A percentile compares a stretch with the other conserved stretches of the same genome.
phyloP scores from a whole-genome alignment of 2,329 filamentous ascomycete species.

The Aspergillus novoparasiticus region DNA sequence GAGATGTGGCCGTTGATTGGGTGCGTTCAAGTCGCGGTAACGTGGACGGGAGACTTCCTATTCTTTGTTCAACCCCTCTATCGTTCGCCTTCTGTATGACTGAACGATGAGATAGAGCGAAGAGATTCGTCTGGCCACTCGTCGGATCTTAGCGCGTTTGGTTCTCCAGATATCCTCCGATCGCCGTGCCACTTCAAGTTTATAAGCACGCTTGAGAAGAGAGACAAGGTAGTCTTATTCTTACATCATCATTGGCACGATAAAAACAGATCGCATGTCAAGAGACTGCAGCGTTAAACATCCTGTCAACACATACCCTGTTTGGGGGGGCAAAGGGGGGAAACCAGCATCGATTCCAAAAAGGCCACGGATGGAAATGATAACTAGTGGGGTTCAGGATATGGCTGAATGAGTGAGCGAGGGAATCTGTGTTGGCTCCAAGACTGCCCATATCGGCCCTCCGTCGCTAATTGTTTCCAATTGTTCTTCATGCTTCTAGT shows the following conservation, averaged over 20 bases:
- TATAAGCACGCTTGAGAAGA: background rate
- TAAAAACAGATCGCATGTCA: background rate
- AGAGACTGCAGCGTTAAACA: background rate
- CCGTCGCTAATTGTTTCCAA: background rate
- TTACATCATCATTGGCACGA: background rate
- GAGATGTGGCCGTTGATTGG: background rate
- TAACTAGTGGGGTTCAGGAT: background rate
- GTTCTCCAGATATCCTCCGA: background rate
- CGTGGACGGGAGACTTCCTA: background rate
- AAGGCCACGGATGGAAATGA: background rate
- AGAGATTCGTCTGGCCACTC: background rate
- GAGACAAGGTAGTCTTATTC: background rate
- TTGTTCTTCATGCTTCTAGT: slow-evolving; percentile 4
- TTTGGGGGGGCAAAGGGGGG: too few relatives aligned
- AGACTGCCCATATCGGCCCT: background rate
- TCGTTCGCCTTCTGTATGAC: background rate
- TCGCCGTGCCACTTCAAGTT: too few relatives aligned
- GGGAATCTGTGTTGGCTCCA: background rate
- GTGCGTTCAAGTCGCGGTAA: background rate
- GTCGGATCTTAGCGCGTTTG: background rate
- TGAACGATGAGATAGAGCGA: background rate
- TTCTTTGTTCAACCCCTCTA: background rate
- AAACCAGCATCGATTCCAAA: background rate
- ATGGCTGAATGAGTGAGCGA: background rate
- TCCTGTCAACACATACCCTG: background rate